These are phyloP conservation scores for Candida manassasensis DNA, from an alignment of 805 yeast genomes.

Conservation along the genomic window DNA sequence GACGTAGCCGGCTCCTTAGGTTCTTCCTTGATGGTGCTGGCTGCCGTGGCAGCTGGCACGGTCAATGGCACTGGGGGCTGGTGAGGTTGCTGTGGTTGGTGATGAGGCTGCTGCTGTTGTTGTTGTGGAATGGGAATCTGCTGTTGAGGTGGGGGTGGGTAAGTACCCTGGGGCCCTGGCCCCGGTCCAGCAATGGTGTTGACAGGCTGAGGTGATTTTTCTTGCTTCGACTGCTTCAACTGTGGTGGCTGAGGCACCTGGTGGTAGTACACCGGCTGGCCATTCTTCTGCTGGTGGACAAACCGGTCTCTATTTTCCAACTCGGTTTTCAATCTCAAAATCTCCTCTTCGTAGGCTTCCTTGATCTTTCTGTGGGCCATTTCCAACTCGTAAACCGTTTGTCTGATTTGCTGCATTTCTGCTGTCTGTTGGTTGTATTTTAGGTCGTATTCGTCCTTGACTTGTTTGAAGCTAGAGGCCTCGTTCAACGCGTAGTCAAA, in stretches of 20 bases:
- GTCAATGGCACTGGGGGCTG: constrained; percentile 8
- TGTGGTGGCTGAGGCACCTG: constrained; percentile 14
- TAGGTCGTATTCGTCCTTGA: constrained; percentile 87
- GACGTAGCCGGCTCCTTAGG: constrained; percentile 20
- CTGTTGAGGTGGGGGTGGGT: constrained; percentile 10
- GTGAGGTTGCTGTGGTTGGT: constrained; percentile 10
- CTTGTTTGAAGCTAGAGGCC: constrained; percentile 79
- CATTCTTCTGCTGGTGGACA: constrained; percentile 28
- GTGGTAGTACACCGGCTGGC: constrained; percentile 11
- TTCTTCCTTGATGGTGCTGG: constrained; percentile 10
- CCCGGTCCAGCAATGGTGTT: constrained; percentile 13
- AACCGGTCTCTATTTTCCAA: constrained; percentile 75
- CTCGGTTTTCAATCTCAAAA: constrained; percentile 77
- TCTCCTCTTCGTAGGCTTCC: constrained; percentile 94
- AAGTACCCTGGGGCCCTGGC: constrained; percentile 12
- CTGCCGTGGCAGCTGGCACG: constrained; percentile 4
- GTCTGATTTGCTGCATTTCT: constrained; percentile 91
- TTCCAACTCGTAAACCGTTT: constrained; percentile 90
- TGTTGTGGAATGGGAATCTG: constrained; percentile 11
- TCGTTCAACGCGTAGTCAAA: constrained; percentile 80
- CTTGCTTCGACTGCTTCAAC: constrained; percentile 24
- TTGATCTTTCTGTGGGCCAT: constrained; percentile 92
- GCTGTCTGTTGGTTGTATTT: constrained; percentile 87
- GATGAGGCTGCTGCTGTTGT: constrained; percentile 10
- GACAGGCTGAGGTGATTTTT: neutral